Percentiles rank a stretch among this genome's conserved stretches.
These are phyloP conservation scores for Fusarium circinatum DNA, from an alignment of 2,329 filamentous ascomycete species.

Conservation along the genomic window DNA sequence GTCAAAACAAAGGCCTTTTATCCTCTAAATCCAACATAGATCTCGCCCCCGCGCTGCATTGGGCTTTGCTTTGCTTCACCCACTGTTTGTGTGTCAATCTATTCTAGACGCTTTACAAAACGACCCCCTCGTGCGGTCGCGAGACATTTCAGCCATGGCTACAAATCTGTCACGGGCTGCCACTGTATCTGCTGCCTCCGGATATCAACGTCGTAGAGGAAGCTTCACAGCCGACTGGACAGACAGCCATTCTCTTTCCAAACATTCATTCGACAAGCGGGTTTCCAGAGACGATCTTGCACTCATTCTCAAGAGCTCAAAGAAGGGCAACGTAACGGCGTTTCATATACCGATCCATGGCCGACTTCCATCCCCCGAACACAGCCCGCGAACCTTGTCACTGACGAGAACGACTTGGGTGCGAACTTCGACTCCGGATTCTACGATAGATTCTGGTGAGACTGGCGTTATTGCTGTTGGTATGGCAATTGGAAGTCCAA, in stretches of 20 bases:
- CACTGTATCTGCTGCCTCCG: slow-evolving; percentile 37
- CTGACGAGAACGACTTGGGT: slow-evolving; percentile 47
- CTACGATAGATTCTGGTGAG: slow-evolving; percentile 48
- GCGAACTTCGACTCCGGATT: slow-evolving; percentile 57
- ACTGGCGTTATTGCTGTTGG: slow-evolving; percentile 66
- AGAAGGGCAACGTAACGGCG: slow-evolving; percentile 49
- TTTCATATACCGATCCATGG: slow-evolving; percentile 56
- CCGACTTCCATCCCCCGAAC: slow-evolving; percentile 56
- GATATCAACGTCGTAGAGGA: slow-evolving; percentile 36
- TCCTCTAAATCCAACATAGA: slow-evolving; percentile 37
- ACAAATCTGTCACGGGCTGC: slow-evolving; percentile 40
- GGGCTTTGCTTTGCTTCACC: slow-evolving; percentile 14
- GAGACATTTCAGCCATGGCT: slow-evolving; percentile 36
- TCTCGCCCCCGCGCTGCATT: slow-evolving; percentile 26
- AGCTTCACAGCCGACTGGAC: slow-evolving; percentile 39
- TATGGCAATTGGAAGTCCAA: slow-evolving; percentile 78
- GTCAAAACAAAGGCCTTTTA: slow-evolving; percentile 31
- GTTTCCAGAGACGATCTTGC: slow-evolving; percentile 58
- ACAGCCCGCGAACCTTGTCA: slow-evolving; percentile 49
- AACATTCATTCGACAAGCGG: slow-evolving; percentile 50
- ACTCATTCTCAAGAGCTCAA: slow-evolving; percentile 43
- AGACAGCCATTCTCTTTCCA: slow-evolving; percentile 24
- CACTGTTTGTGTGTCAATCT: slow-evolving; percentile 29
- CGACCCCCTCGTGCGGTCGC: slow-evolving; percentile 22
- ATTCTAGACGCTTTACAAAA: slow-evolving; percentile 31